phyloP scores from a whole-genome alignment of 352 stramenopile genomes.

The Lagenidium giganteum region DNA sequence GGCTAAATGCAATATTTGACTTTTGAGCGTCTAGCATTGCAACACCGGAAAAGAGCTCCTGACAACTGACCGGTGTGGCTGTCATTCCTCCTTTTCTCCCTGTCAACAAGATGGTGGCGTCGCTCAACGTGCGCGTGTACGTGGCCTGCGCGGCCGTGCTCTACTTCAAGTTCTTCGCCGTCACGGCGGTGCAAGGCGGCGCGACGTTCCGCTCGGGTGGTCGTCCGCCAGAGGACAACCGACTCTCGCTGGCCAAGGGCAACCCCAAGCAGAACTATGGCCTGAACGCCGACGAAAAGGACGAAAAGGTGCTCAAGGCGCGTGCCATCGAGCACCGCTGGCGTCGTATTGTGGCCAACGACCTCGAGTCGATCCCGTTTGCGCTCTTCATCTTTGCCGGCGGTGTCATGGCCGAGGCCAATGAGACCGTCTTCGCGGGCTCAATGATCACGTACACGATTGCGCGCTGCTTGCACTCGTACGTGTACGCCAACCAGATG shows the following conservation, averaged over 20 bases:
- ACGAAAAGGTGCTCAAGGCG: slow-evolving; percentile 21
- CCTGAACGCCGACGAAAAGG: slow-evolving; percentile 17
- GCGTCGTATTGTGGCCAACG: slow-evolving; percentile 39
- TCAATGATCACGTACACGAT: slow-evolving; percentile 31
- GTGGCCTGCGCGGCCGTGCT: slow-evolving; percentile 29
- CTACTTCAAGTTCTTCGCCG: slow-evolving; percentile 34
- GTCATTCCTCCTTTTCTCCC: too few relatives aligned
- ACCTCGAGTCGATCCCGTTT: slow-evolving; percentile 40
- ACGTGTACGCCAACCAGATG: slow-evolving; percentile 39
- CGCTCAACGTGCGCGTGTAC: slow-evolving; percentile 25
- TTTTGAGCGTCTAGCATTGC: too few relatives aligned
- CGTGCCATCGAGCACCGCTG: slow-evolving; percentile 28
- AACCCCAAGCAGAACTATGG: slow-evolving; percentile 28
- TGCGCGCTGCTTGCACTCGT: slow-evolving; percentile 30
- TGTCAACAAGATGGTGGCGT: slow-evolving; percentile 5
- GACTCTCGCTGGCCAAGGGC: slow-evolving; percentile 19
- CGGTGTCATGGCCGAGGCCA: slow-evolving; percentile 26
- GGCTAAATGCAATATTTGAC: too few relatives aligned
- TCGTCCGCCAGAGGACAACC: slow-evolving; percentile 32
- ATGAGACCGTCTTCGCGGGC: slow-evolving; percentile 15
- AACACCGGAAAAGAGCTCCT: too few relatives aligned
- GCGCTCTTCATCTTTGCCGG: slow-evolving; percentile 28
- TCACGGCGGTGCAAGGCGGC: slow-evolving; percentile 25
- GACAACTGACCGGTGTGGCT: too few relatives aligned
- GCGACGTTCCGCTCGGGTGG: slow-evolving; percentile 29